These are phyloP conservation scores for Wallacemonas collosoma DNA, from an alignment of 208 protist genomes.

Conservation along the genomic window DNA sequence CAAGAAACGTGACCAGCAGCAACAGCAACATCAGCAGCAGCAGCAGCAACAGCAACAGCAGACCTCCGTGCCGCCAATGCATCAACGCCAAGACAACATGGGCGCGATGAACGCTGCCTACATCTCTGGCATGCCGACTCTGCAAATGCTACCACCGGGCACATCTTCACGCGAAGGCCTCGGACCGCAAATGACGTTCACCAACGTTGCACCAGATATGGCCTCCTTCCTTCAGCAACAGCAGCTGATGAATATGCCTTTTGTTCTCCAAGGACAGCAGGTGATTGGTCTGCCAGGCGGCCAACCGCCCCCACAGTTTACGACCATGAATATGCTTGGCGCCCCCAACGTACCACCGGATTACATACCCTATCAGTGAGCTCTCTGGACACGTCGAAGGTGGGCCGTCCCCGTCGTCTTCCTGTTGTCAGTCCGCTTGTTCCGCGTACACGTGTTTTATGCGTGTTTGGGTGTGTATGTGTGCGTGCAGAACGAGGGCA, in stretches of 20 bases:
- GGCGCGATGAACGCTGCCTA: slow-evolving; percentile 33
- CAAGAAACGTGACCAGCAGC: slow-evolving; percentile 37
- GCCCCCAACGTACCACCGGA: slow-evolving; percentile 12
- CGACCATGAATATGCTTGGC: slow-evolving; percentile 50
- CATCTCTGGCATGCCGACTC: slow-evolving; percentile 37
- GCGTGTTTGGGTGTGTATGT: too few relatives aligned
- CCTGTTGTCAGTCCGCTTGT: too few relatives aligned
- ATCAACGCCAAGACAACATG: slow-evolving; percentile 17
- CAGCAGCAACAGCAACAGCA: slow-evolving; percentile 21
- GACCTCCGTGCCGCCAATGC: slow-evolving; percentile 7
- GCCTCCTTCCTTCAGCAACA: slow-evolving; percentile 51
- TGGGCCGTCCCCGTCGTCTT: too few relatives aligned
- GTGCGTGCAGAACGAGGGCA: too few relatives aligned
- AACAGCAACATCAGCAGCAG: slow-evolving; percentile 25
- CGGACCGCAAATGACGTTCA: slow-evolving; percentile 56
- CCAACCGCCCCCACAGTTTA: slow-evolving; percentile 36
- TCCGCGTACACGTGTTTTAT: too few relatives aligned
- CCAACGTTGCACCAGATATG: slow-evolving; percentile 57
- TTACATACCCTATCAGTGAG: slow-evolving; percentile 29
- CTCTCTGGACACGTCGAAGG: not conserved
- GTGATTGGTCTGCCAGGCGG: slow-evolving; percentile 60
- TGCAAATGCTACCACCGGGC: slow-evolving; percentile 37
- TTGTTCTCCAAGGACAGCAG: slow-evolving; percentile 71
- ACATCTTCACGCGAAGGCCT: slow-evolving; percentile 22
- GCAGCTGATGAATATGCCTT: slow-evolving; percentile 62